These are phyloP conservation scores for Grosmannia huntii DNA, from an alignment of 2,329 filamentous ascomycete genomes.

Conservation along the genomic window DNA sequence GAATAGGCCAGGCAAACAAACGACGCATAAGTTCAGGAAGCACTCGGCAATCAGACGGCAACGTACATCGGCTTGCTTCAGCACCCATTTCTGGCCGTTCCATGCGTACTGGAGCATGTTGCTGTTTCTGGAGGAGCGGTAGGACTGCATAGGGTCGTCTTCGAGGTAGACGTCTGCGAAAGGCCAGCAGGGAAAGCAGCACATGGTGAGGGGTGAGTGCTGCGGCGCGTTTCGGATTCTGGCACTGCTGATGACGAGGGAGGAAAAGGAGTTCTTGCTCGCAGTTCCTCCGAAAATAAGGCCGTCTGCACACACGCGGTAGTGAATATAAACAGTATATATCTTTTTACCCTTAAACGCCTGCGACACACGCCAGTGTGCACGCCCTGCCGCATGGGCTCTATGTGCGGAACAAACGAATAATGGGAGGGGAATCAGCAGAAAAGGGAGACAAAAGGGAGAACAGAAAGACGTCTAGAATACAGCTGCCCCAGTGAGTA, in stretches of 20 bases:
- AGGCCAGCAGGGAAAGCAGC: constrained; percentile 41
- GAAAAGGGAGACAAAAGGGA: neutral
- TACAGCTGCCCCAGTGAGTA: constrained; percentile 7
- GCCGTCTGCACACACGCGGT: neutral
- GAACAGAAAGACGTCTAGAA: constrained; percentile 2
- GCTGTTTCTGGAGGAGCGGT: constrained; percentile 6
- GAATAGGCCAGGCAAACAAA: neutral
- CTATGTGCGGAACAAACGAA: constrained; percentile 6
- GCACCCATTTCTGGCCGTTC: constrained; percentile 23
- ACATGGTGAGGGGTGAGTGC: constrained; percentile 25
- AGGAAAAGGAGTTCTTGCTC: too few relatives aligned
- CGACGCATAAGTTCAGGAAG: neutral
- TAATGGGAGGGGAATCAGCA: neutral
- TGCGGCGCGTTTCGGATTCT: neutral
- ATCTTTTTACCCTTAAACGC: constrained; percentile 4
- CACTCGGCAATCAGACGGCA: neutral
- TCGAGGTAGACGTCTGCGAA: constrained; percentile 14
- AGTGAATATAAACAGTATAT: neutral
- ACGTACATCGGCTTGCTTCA: constrained; percentile 26
- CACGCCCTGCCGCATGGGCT: constrained; percentile 6
- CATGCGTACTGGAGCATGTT: constrained; percentile 26
- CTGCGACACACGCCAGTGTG: constrained; percentile 8
- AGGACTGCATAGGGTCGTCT: constrained; percentile 20
- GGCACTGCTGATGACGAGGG: too few relatives aligned
- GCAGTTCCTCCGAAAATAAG: neutral